phyloP scores from a whole-genome alignment of 2,329 filamentous ascomycete species.

The Sporothrix schenckii region DNA sequence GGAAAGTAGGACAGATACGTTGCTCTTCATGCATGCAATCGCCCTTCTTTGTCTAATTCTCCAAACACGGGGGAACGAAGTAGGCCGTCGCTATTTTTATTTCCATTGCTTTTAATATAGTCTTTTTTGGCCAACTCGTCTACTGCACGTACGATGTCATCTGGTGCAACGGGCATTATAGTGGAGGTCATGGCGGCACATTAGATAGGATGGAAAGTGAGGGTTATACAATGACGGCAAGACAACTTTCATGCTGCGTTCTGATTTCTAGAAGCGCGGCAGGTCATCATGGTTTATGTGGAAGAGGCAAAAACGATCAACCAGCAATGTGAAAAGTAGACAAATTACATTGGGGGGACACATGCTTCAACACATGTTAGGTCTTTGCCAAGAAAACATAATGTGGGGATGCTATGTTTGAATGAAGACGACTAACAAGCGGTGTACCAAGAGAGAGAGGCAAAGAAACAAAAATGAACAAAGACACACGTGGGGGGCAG shows the following conservation, averaged over 20 bases:
- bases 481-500: too few relatives aligned
- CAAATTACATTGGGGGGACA: too few relatives aligned
- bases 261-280: neutral
- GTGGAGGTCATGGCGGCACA: conserved; percentile 6
- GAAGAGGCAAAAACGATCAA: neutral
- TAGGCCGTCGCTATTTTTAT: neutral
- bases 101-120: neutral
- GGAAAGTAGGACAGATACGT: neutral
- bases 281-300: neutral
- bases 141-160: neutral
- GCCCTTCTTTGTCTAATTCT: neutral
- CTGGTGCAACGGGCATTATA: neutral
- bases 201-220: neutral
- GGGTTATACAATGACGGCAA: neutral
- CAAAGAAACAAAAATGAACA: neutral
- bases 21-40: neutral
- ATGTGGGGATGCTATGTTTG: neutral
- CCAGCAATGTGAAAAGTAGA: neutral
- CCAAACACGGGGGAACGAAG: neutral
- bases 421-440: neutral
- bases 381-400: conserved; percentile 2
- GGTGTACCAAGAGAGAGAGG: neutral
- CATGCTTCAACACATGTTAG: neutral
- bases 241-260: neutral
- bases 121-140: neutral